Conservation (phyloP, 139 green algal species). For the Edaphochlamys debaryana region DNA sequence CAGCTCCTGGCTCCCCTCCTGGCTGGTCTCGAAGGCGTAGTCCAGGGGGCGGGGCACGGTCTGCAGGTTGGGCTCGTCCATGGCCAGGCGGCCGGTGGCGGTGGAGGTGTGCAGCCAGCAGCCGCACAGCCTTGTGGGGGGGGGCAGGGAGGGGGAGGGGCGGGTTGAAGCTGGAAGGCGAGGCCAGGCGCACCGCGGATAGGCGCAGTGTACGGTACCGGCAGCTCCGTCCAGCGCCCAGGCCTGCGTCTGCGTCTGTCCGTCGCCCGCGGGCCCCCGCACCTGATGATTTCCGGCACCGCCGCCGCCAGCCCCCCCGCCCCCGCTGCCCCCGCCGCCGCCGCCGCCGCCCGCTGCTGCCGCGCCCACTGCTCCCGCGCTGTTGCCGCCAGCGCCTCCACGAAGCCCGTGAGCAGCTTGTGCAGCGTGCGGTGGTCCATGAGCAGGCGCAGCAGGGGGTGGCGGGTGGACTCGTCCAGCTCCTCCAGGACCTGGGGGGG, state of each 20-base stretch:
- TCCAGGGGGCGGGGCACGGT: slow-evolving; percentile 67
- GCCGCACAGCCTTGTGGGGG: slow-evolving; percentile 58
- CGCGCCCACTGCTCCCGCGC: slow-evolving; percentile 13
- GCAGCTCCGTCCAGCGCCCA: too few species aligned
- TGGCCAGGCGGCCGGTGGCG: slow-evolving; percentile 81
- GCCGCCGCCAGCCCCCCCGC: too few species aligned
- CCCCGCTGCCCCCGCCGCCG: too few species aligned
- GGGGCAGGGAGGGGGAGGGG: neutral
- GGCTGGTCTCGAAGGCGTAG: slow-evolving; percentile 44
- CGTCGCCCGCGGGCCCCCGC: too few species aligned
- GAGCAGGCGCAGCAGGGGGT: slow-evolving; percentile 66
- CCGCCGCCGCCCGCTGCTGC: neutral
- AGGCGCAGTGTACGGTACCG: too few species aligned
- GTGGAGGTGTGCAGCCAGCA: slow-evolving; percentile 79
- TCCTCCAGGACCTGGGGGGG: slow-evolving; percentile 67
- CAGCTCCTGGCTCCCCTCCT: neutral
- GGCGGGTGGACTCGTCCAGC: slow-evolving; percentile 47
- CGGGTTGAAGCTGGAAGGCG: neutral
- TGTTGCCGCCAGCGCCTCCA: slow-evolving; percentile 35
- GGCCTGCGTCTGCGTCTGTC: too few species aligned
- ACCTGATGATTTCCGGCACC: slow-evolving; percentile 16
- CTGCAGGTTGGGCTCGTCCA: slow-evolving; percentile 84
- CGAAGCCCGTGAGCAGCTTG: slow-evolving; percentile 69
- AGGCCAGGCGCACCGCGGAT: neutral
- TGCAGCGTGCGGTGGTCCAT: slow-evolving; percentile 72